Base-by-base conservation (phyloP, 1,284 basidiomycete species). In the Cystobasidiaceae sp. region DNA sequence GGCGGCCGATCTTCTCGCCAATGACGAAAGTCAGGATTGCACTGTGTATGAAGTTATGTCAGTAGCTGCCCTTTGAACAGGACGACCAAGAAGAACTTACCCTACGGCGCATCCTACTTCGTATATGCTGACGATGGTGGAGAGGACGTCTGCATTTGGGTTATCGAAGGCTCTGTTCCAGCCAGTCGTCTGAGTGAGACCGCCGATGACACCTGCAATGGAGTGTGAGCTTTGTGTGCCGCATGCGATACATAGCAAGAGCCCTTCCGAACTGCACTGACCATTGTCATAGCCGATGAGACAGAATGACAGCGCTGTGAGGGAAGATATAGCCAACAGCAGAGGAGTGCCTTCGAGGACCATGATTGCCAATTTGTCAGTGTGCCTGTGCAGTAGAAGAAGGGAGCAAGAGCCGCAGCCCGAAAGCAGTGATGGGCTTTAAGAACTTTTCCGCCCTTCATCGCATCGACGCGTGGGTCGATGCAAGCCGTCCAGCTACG, bases 91-190 rank as follows among this genome's bases (percentile, higher is more conserved):
- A 50, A 30, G 30, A 19, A 27, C 48, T 23, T 23, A 28, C 48
- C 75, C 75, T 6, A 70, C 66, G 54, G 68, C 73, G 49, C 72
- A 73, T 7, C 75, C 75, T 52, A 75, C 71, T 57, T 77, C 74
- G 65, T 75, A 76, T 43, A 75, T 75, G 46, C 74, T 72, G 34
- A 76, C 74, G 57, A 76, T 75, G 1, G 73, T 74, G 4, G 72
- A 72, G 2, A 74, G 56, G 0, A 73, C 67, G 9, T 54, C 58
- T 13, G 67, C 37, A 9, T 59, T 55, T 3, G 73, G 70, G 27
- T 71, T 66, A 43, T 63, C 37, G 61, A 74, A 74, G 4, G 70
- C 70, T 6, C 60, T 61, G 23, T 72, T 68, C 62, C 73, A 74
- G 21, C 70, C 67, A n/a, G 63, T 37, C 23, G 70, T 67, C 62